phyloP scores from a whole-genome alignment of 305 asterid species.

The Withania somnifera region DNA sequence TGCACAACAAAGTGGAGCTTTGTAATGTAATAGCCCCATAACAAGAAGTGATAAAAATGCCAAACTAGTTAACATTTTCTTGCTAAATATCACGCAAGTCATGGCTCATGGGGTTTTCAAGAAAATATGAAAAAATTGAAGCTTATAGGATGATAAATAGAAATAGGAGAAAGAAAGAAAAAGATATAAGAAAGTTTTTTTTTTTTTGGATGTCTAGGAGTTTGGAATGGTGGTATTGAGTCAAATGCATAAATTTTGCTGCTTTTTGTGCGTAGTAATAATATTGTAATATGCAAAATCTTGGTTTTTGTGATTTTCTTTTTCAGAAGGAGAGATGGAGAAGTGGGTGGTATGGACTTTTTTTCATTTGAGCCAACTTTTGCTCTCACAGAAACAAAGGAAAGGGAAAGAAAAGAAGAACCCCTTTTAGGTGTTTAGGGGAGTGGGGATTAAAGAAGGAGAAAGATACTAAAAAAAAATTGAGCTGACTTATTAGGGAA shows the following conservation, averaged over 20 bases:
- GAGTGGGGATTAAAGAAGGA: background rate
- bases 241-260: slow-evolving; percentile 50
- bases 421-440: background rate
- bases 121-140: background rate
- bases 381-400: slow-evolving; percentile 19
- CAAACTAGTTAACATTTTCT: slow-evolving; percentile 24
- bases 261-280: slow-evolving; percentile 20
- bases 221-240: slow-evolving; percentile 19
- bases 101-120: slow-evolving; percentile 28
- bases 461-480: background rate
- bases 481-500: slow-evolving; percentile 11
- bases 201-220: background rate
- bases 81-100: slow-evolving; percentile 14
- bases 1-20: slow-evolving; percentile 28
- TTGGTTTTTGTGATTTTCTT: background rate
- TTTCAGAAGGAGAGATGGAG: background rate
- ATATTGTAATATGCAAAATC: slow-evolving; percentile 5
- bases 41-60: slow-evolving; percentile 23
- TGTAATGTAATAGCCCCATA: slow-evolving; percentile 28
- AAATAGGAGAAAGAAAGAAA: background rate
- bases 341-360: slow-evolving; percentile 13
- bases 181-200: background rate
- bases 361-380: slow-evolving; percentile 20
- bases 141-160: background rate
- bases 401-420: background rate